Evolutionary conservation across 2,329 filamentous ascomycete species (phyloP).

Genomic region (Fusarium sp.): DNA sequence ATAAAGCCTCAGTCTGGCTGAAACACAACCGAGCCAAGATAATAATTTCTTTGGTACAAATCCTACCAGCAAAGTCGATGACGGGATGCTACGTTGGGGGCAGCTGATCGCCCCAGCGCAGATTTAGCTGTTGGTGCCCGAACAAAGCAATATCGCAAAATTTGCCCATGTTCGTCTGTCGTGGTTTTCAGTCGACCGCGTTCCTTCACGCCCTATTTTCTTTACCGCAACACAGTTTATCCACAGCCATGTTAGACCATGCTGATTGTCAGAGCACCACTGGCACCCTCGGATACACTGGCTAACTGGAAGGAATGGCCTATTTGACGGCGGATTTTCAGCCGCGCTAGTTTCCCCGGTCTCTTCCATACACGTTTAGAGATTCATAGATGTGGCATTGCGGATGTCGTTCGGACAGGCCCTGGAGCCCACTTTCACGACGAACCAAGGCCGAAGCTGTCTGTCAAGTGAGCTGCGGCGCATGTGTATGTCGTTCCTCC

Average conservation of each 20-base stretch:
- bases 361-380: conserved; percentile 42
- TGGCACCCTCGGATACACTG: conserved; percentile 2
- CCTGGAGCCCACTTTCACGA: conserved; percentile 33
- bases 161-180: conserved; percentile 8
- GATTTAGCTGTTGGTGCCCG: conserved; percentile 40
- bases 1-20: conserved; percentile 10
- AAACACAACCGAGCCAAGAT: conserved; percentile 25
- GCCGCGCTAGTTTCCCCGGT: conserved; percentile 29
- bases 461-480: conserved; percentile 54
- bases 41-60: conserved; percentile 16
- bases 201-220: conserved; percentile 12
- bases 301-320: conserved; percentile 3
- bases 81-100: conserved; percentile 11
- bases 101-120: conserved; percentile 14
- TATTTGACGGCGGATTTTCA: conserved; percentile 25
- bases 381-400: conserved; percentile 48
- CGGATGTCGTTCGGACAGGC: conserved; percentile 43
- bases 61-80: conserved; percentile 20
- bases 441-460: conserved; percentile 45
- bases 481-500: conserved; percentile 51
- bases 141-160: conserved; percentile 37
- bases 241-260: neutral
- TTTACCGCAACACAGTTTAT: conserved; percentile 1
- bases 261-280: neutral
- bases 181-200: conserved; percentile 15